A percentile compares a stretch with the other conserved stretches of the same genome.
These are phyloP conservation scores for Licmophora abbreviata DNA, from an alignment of 108 stramenopile species.

Conservation along the genomic window DNA sequence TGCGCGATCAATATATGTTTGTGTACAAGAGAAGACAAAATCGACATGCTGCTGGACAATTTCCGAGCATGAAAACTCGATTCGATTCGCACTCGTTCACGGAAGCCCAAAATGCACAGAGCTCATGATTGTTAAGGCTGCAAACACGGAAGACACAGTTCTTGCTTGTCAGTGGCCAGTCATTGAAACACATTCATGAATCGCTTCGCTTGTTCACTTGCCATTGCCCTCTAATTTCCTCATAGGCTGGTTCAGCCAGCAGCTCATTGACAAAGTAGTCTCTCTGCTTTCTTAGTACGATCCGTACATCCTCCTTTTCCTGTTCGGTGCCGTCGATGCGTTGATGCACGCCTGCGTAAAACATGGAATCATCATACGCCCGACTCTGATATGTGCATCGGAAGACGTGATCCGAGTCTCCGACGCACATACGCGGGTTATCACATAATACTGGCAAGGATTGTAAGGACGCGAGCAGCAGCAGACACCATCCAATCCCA, in stretches of 20 bases:
- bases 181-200: neutral
- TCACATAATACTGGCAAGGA: too few species aligned
- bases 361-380: too few species aligned
- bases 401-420: too few species aligned
- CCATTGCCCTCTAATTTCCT: constrained; percentile 46
- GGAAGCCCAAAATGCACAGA: constrained; percentile 69
- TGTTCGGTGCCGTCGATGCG: constrained; percentile 44
- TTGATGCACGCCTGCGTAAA: constrained; percentile 12
- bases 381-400: too few species aligned
- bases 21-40: constrained; percentile 73
- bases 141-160: too few species aligned
- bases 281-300: constrained; percentile 42
- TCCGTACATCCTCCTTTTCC: constrained; percentile 40
- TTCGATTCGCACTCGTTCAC: constrained; percentile 72
- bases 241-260: constrained; percentile 52
- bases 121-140: constrained; percentile 17
- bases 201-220: constrained; percentile 13
- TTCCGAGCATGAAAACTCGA: constrained; percentile 58
- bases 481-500: too few species aligned
- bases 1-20: too few species aligned
- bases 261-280: constrained; percentile 66
- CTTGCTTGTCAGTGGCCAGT: too few species aligned
- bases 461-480: too few species aligned
- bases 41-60: constrained; percentile 76
- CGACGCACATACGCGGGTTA: too few species aligned